Conservation (phyloP, 2,329 filamentous ascomycete species). For the Alternaria tenuissima region DNA sequence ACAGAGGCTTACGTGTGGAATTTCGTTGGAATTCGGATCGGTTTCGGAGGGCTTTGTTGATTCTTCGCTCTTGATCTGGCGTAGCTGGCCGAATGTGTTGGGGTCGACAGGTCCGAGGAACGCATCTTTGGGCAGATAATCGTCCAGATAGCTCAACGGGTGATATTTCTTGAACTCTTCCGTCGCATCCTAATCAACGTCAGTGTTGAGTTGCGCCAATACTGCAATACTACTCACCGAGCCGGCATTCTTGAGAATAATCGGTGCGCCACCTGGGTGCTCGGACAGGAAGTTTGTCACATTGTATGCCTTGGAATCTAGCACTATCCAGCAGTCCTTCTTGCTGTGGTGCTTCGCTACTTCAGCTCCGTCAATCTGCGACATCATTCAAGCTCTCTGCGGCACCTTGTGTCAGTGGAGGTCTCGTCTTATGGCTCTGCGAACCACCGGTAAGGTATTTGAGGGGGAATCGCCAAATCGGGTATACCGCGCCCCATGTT, state of each 20-base stretch:
- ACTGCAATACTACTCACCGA: slow-evolving; percentile 34
- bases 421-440: slow-evolving; percentile 15
- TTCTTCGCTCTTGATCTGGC: slow-evolving; percentile 31
- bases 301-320: slow-evolving; percentile 73
- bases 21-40: slow-evolving; percentile 27
- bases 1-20: slow-evolving; percentile 43
- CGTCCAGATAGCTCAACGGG: slow-evolving; percentile 40
- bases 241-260: slow-evolving; percentile 55
- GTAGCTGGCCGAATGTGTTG: slow-evolving; percentile 41
- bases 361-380: slow-evolving; percentile 42
- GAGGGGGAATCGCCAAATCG: slow-evolving; percentile 32
- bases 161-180: slow-evolving; percentile 49
- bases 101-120: slow-evolving; percentile 42
- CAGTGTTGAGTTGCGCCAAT: neutral
- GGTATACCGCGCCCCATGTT: slow-evolving; percentile 20
- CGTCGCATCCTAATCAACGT: slow-evolving; percentile 41
- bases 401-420: slow-evolving; percentile 1
- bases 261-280: slow-evolving; percentile 67
- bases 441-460: slow-evolving; percentile 33
- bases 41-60: slow-evolving; percentile 27
- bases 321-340: slow-evolving; percentile 68
- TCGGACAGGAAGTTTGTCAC: slow-evolving; percentile 69
- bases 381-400: slow-evolving; percentile 24
- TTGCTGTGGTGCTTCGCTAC: slow-evolving; percentile 46
- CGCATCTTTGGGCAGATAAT: slow-evolving; percentile 39